These are phyloP conservation scores for Lenwebbia sp. DNA, from an alignment of 345 rosid genomes.

Conservation along the genomic window DNA sequence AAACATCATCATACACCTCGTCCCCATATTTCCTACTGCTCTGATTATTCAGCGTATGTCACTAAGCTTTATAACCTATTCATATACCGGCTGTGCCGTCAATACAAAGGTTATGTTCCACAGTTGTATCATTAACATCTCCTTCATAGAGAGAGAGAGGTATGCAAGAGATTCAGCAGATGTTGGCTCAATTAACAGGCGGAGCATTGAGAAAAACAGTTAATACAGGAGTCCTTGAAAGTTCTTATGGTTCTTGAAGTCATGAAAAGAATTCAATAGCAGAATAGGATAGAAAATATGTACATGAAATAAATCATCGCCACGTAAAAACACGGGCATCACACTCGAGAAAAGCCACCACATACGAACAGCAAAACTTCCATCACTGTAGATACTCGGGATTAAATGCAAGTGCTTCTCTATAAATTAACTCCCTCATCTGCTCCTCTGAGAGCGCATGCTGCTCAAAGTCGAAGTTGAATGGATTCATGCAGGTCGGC, in stretches of 20 bases:
- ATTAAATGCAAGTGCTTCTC: conserved; percentile 79
- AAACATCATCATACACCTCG: neutral
- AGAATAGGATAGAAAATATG: neutral
- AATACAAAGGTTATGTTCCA: neutral
- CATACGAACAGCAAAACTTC: neutral
- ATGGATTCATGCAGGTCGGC: conserved; percentile 64
- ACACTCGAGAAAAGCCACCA: conserved; percentile 5
- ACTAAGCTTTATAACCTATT: neutral
- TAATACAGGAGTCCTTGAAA: neutral
- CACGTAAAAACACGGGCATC: conserved; percentile 1
- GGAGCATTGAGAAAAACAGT: neutral
- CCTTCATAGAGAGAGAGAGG: neutral
- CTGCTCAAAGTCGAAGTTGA: conserved; percentile 67
- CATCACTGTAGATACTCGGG: conserved; percentile 44
- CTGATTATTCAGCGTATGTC: neutral
- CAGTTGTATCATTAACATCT: neutral
- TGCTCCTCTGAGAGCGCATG: conserved; percentile 59
- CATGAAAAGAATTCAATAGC: neutral
- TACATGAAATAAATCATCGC: neutral
- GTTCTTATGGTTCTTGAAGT: neutral
- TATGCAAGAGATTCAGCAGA: neutral
- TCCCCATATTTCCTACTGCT: neutral
- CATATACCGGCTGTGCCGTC: neutral
- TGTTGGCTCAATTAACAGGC: neutral
- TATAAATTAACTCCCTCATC: conserved; percentile 72